A percentile compares a stretch with the other conserved stretches of the same genome.
Conservation (phyloP, 2,329 filamentous ascomycete species). For the Monilinia aucupariae region DNA sequence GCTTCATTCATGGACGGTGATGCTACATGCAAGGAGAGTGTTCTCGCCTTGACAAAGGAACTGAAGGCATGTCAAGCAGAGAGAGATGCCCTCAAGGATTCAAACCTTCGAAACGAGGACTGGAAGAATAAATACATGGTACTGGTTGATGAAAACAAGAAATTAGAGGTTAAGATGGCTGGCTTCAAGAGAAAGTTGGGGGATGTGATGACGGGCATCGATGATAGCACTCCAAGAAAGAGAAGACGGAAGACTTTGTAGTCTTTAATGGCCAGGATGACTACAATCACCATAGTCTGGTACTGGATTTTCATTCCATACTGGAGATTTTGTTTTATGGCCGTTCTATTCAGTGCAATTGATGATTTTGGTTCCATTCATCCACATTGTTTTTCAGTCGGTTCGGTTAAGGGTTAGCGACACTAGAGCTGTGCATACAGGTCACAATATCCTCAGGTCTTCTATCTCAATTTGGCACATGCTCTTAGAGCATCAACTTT, state of each 20-base stretch:
- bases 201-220: not conserved
- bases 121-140: not conserved
- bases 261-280: too few species aligned
- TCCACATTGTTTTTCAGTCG: not conserved
- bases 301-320: not conserved
- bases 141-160: not conserved
- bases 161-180: not conserved
- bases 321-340: not conserved
- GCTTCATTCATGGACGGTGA: not conserved
- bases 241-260: not conserved
- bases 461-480: accelerated
- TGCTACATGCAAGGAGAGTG: not conserved
- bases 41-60: not conserved
- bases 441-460: not conserved
- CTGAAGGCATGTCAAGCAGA: not conserved
- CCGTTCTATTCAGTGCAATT: not conserved
- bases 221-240: not conserved
- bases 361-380: not conserved
- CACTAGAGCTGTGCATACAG: not conserved
- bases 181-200: not conserved
- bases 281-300: too few species aligned
- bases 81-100: not conserved
- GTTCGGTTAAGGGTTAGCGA: constrained; percentile 8
- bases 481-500: accelerated
- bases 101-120: not conserved